phyloP scores from a whole-genome alignment of 2,329 filamentous ascomycete genomes.

The Colletotrichum euphorbiae region DNA sequence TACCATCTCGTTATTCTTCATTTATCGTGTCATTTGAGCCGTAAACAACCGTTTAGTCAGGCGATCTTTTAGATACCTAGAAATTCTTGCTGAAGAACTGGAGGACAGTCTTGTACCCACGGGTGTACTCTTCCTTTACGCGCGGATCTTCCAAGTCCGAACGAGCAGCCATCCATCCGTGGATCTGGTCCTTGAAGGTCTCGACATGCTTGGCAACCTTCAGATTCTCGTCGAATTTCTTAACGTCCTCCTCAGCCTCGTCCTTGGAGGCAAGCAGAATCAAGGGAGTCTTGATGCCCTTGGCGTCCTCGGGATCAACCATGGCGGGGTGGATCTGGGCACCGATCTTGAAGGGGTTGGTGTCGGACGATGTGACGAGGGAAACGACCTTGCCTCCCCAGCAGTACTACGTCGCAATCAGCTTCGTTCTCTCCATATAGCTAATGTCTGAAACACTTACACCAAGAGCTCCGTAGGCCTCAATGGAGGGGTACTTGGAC shows the following conservation, averaged over 20 bases:
- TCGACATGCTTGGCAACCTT: constrained; percentile 70
- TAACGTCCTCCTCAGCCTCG: constrained; percentile 66
- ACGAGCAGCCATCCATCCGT: constrained; percentile 80
- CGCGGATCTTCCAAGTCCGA: constrained; percentile 67
- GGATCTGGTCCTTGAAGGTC: constrained; percentile 74
- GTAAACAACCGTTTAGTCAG: too few species aligned
- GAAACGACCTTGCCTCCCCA: constrained; percentile 78
- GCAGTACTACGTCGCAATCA: constrained; percentile 61
- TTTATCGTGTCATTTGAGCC: too few species aligned
- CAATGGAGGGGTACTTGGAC: constrained; percentile 64
- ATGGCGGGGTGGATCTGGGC: constrained; percentile 70
- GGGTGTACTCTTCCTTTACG: constrained; percentile 70
- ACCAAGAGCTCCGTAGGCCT: constrained; percentile 71
- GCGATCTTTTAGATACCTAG: too few species aligned
- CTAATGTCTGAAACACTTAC: constrained; percentile 48
- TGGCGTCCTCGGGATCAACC: constrained; percentile 72
- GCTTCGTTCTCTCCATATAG: background rate
- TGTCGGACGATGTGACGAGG: constrained; percentile 60
- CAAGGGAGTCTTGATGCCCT: constrained; percentile 70
- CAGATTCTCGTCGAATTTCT: constrained; percentile 67
- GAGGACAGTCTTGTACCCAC: constrained; percentile 70
- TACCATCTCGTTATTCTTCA: too few species aligned
- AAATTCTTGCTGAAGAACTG: constrained; percentile 68
- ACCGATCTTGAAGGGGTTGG: constrained; percentile 67
- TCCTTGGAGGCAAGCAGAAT: constrained; percentile 74